A percentile compares a stretch with the other conserved stretches of the same genome.
These are phyloP conservation scores for Pyrus communis DNA, from an alignment of 306 rosid species.

Conservation along the genomic window DNA sequence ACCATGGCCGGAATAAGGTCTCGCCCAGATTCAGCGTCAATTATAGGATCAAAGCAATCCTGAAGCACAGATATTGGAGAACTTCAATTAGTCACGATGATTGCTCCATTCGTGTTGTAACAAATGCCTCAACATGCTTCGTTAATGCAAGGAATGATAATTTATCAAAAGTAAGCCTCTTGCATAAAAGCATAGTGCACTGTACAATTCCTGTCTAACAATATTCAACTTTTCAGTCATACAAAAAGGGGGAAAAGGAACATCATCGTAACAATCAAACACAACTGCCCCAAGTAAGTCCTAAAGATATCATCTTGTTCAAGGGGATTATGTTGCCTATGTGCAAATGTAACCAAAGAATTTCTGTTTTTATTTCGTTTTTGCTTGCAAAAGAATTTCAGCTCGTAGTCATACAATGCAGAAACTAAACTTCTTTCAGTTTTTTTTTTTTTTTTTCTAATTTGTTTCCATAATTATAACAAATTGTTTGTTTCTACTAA, in stretches of 20 bases:
- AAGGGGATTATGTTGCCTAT: neutral
- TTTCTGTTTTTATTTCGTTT: neutral
- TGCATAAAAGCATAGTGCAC: neutral
- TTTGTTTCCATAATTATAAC: neutral
- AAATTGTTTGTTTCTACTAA: neutral
- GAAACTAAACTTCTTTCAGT: neutral
- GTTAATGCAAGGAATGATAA: neutral
- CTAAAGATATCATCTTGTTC: neutral
- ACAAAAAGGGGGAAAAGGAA: neutral
- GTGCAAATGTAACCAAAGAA: neutral
- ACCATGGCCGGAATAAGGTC: constrained; percentile 98
- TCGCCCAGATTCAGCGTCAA: constrained; percentile 72
- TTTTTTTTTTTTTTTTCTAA: neutral
- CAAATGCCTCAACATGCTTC: neutral
- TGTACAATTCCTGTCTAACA: neutral
- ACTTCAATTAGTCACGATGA: neutral
- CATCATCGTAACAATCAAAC: neutral
- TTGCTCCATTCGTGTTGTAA: neutral
- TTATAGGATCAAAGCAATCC: constrained; percentile 94
- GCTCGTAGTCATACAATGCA: neutral
- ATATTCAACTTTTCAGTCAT: neutral
- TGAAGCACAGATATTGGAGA: constrained; percentile 26
- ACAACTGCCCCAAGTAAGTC: neutral
- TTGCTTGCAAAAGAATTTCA: neutral
- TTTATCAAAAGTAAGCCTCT: neutral